phyloP scores from a whole-genome alignment of 2,329 filamentous ascomycete genomes.

The Neophaeococcomyces mojaviensis region DNA sequence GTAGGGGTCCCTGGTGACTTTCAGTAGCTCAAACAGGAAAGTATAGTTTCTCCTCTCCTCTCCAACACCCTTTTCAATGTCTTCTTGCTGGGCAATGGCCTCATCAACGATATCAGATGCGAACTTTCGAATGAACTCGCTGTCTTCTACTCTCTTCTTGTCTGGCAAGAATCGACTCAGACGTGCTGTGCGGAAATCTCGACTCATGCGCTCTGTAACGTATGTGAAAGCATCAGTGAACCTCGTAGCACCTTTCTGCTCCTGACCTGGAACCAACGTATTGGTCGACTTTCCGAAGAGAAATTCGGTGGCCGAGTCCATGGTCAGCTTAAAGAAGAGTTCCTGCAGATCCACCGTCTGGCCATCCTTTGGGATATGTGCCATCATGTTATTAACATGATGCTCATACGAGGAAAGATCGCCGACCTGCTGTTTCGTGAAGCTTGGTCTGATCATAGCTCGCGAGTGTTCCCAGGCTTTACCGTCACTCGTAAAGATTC shows the following conservation, averaged over 20 bases:
- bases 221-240: constrained; percentile 7
- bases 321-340: constrained; percentile 57
- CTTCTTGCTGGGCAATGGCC: constrained; percentile 4
- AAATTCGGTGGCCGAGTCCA: constrained; percentile 62
- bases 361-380: constrained; percentile 50
- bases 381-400: constrained; percentile 55
- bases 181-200: constrained; percentile 16
- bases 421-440: constrained; percentile 74
- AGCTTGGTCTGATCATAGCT: constrained; percentile 78
- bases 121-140: constrained; percentile 20
- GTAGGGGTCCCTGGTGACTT: constrained; percentile 18
- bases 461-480: constrained; percentile 71
- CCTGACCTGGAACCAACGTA: constrained; percentile 30
- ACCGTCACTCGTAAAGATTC: constrained; percentile 76
- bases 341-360: constrained; percentile 53
- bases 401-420: constrained; percentile 76
- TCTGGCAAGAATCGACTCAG: constrained; percentile 16
- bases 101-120: constrained; percentile 19
- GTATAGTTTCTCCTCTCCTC: constrained; percentile 14
- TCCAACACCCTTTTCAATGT: constrained; percentile 1
- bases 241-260: neutral
- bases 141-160: constrained; percentile 13
- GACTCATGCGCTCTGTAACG: constrained; percentile 5
- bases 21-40: constrained; percentile 21
- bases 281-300: constrained; percentile 55